Conservation (phyloP, 2,329 filamentous ascomycete genomes). For the Coniella vitis region DNA sequence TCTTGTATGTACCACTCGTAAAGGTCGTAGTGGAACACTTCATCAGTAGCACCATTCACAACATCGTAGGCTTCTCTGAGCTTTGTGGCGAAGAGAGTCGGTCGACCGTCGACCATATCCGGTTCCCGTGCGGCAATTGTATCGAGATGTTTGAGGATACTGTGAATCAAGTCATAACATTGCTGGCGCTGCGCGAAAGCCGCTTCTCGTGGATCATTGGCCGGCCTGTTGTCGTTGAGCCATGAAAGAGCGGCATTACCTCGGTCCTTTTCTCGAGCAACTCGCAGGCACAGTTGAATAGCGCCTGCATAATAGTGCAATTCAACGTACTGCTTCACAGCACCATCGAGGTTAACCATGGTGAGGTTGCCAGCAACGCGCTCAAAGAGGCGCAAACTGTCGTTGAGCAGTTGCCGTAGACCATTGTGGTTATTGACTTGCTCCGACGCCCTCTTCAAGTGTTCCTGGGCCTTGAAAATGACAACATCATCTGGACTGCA, state of each 20-base stretch:
- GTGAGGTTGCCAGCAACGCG: slow-evolving; percentile 80
- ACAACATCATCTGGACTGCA: slow-evolving; percentile 96
- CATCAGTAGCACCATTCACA: slow-evolving; percentile 80
- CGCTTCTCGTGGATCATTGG: slow-evolving; percentile 59
- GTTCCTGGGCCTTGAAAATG: slow-evolving; percentile 97
- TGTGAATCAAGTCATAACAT: slow-evolving; percentile 84
- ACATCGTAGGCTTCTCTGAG: slow-evolving; percentile 84
- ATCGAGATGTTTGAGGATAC: slow-evolving; percentile 74
- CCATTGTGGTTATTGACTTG: slow-evolving; percentile 67
- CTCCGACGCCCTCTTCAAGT: slow-evolving; percentile 81
- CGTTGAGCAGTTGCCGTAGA: slow-evolving; percentile 73
- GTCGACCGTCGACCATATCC: slow-evolving; percentile 69
- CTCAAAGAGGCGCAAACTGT: slow-evolving; percentile 82
- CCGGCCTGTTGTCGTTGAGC: slow-evolving; percentile 76
- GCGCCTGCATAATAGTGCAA: slow-evolving; percentile 91
- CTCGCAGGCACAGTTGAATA: slow-evolving; percentile 76
- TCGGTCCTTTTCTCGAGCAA: slow-evolving; percentile 78
- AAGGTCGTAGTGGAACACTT: slow-evolving; percentile 92
- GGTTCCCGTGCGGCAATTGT: slow-evolving; percentile 60
- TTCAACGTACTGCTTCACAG: slow-evolving; percentile 70
- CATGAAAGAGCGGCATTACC: slow-evolving; percentile 80
- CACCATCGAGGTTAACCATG: slow-evolving; percentile 70
- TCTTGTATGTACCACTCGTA: slow-evolving; percentile 95
- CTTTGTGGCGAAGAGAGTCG: slow-evolving; percentile 69
- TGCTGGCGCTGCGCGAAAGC: slow-evolving; percentile 65